Evolutionary conservation across 176 grass and related monocot genomes (phyloP), one percentile per base, ranked within the genome.

Genomic region (Echinochloa phyllopogon): DNA sequence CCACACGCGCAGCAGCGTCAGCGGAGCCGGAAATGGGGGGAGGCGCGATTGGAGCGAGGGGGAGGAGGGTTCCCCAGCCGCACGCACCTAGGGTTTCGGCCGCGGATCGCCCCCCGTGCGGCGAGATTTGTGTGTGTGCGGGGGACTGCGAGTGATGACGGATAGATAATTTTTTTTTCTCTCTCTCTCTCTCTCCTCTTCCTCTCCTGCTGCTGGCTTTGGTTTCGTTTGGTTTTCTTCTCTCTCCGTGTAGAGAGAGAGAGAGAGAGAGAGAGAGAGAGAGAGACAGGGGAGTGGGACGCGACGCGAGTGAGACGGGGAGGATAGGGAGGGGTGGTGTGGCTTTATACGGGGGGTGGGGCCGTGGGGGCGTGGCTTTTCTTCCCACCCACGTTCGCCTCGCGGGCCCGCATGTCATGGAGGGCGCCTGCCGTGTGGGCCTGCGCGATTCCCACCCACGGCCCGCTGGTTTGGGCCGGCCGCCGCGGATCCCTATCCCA

Each of bases 341-440:
- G 36, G 18, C 23, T 91, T 91, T 94, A 87, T 94, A 86, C 14
- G 89, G 86, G 42, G 64, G 91, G 10, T 21, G n/a, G 63, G 70
- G 0, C 37, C 64, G 64, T 3, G 39, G 67, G 40, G 67, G 11
- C 27, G 25, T 44, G 68, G 67, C n/a, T 69, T 29, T 10, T 25
- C 14, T n/a, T n/a, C n/a, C n/a, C n/a, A n/a, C n/a, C n/a, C n/a
- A n/a, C n/a, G n/a, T n/a, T n/a, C n/a, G n/a, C n/a, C n/a, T 6
- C 13, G 36, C 11, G 83, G 55, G 6, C 83, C 84, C 74, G 0
- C 50, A 1, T 51, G 79, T 90, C 88, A 90, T 86, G 0, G 64
- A 15, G 5, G 0, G 14, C 3, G 18, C 0, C 29, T 9, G n/a
- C 0, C 0, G 7, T 21, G 72, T 78, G 72, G 72, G 72, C 38